A percentile compares a stretch with the other conserved stretches of the same genome.
phyloP scores from a whole-genome alignment of 164 flowering plant species.

The Aristolochia contorta region DNA sequence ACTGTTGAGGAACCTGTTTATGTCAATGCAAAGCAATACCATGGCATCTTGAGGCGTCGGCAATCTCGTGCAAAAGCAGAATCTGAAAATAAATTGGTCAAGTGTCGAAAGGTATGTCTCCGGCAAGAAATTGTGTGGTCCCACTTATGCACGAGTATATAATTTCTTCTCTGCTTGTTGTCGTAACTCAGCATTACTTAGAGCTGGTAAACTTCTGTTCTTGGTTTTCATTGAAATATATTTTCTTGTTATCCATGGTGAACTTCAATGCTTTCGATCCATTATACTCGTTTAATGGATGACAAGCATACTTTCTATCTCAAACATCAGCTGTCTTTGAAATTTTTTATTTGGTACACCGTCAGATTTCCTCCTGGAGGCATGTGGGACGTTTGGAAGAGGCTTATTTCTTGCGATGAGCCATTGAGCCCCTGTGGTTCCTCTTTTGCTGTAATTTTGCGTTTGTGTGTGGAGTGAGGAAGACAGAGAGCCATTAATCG shows the following conservation, averaged over 20 bases:
- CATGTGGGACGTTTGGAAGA: too few relatives aligned
- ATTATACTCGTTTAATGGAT: background rate
- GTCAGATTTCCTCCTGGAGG: too few relatives aligned
- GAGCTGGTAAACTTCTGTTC: background rate
- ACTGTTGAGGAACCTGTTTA: slow-evolving; percentile 79
- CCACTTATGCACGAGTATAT: background rate
- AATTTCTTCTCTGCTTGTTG: background rate
- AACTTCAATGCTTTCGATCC: background rate
- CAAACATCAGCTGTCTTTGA: too few relatives aligned
- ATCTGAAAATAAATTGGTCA: slow-evolving; percentile 49
- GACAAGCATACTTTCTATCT: too few relatives aligned
- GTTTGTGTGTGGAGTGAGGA: background rate
- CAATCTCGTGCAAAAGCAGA: slow-evolving; percentile 83
- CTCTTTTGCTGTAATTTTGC: background rate
- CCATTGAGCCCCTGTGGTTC: background rate
- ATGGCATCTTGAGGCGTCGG: slow-evolving; percentile 69
- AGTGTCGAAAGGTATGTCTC: slow-evolving; percentile 49
- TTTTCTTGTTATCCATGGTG: background rate
- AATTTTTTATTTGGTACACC: too few relatives aligned
- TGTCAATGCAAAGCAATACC: slow-evolving; percentile 83
- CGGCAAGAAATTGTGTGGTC: background rate
- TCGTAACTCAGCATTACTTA: background rate
- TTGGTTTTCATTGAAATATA: background rate
- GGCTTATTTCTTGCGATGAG: too few relatives aligned
- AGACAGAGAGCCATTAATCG: background rate